Conservation (phyloP, 108 stramenopile genomes). For the Stephanodiscus triporus region DNA sequence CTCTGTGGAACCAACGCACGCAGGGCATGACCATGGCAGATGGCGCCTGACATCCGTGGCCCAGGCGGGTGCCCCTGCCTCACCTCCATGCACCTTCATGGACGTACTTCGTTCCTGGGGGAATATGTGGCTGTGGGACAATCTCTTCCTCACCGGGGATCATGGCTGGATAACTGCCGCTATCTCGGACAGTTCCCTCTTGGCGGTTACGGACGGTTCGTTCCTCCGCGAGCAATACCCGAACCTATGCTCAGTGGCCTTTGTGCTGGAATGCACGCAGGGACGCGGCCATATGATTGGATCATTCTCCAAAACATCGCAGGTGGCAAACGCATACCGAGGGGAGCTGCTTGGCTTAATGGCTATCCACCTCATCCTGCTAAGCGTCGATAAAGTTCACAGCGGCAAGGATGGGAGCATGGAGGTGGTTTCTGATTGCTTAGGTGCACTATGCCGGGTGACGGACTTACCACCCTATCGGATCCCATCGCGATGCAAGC, state of each 20-base stretch:
- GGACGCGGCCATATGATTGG: slow-evolving; percentile 2
- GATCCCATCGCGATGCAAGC: slow-evolving; percentile 18
- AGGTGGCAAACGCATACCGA: slow-evolving; percentile 18
- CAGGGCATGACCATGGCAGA: too few species aligned
- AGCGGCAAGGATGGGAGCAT: not conserved
- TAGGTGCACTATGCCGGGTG: slow-evolving; percentile 9
- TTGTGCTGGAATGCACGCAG: slow-evolving; percentile 3
- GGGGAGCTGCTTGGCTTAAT: slow-evolving; percentile 6
- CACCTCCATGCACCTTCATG: too few species aligned
- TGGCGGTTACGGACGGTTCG: slow-evolving; percentile 24
- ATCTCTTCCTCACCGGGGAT: not conserved
- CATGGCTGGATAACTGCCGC: not conserved
- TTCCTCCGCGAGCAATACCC: slow-evolving; percentile 6
- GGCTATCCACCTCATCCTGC: slow-evolving; percentile 12
- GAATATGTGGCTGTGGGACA: slow-evolving; percentile 2
- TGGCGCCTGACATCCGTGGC: too few species aligned
- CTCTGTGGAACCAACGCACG: too few species aligned
- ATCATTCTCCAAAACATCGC: not conserved
- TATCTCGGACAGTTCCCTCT: not conserved
- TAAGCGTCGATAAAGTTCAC: slow-evolving; percentile 4
- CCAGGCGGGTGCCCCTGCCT: too few species aligned
- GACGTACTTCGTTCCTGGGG: not conserved
- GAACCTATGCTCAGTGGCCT: slow-evolving; percentile 12
- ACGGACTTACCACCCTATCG: not conserved
- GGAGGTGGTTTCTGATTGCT: slow-evolving; percentile 26